Evolutionary conservation across 148 eudicot species (phyloP).

Genomic region (Nepenthes gracilis): DNA sequence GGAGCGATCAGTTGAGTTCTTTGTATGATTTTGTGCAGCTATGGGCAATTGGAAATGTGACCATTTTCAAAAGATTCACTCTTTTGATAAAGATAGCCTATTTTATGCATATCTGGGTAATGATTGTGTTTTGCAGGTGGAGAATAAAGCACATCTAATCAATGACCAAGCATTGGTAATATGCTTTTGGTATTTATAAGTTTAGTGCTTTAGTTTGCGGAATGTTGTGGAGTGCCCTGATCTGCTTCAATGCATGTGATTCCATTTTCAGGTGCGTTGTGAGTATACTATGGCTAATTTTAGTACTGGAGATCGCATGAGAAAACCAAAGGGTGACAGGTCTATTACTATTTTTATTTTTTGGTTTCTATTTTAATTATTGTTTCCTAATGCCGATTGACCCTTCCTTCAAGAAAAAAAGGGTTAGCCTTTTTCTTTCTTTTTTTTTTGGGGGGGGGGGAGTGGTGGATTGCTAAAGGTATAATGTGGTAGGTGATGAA

Average conservation of each 20-base stretch:
- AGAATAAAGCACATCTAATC: slow-evolving; percentile 58
- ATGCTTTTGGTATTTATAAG: background rate
- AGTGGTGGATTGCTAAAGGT: no score
- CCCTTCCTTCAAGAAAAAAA: background rate
- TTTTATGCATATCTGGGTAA: background rate
- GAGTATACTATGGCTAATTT: slow-evolving; percentile 98
- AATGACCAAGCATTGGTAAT: slow-evolving; percentile 83
- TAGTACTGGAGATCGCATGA: slow-evolving; percentile 90
- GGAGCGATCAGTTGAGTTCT: no score
- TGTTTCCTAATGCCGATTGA: background rate
- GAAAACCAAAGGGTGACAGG: slow-evolving; percentile 98
- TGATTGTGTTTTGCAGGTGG: slow-evolving; percentile 42
- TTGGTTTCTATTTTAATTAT: background rate
- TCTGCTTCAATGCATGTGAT: background rate
- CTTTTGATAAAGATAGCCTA: background rate
- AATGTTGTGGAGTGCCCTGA: background rate
- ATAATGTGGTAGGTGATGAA: no score
- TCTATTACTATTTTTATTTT: background rate
- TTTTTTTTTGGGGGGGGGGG: no score
- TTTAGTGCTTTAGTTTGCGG: background rate
- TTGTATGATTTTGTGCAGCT: background rate
- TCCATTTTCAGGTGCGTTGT: slow-evolving; percentile 54
- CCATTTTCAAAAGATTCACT: background rate
- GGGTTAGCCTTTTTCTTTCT: no score
- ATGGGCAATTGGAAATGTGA: background rate